Evolutionary conservation across 2,329 filamentous ascomycete genomes (phyloP).

Genomic region (Monilinia aucupariae): DNA sequence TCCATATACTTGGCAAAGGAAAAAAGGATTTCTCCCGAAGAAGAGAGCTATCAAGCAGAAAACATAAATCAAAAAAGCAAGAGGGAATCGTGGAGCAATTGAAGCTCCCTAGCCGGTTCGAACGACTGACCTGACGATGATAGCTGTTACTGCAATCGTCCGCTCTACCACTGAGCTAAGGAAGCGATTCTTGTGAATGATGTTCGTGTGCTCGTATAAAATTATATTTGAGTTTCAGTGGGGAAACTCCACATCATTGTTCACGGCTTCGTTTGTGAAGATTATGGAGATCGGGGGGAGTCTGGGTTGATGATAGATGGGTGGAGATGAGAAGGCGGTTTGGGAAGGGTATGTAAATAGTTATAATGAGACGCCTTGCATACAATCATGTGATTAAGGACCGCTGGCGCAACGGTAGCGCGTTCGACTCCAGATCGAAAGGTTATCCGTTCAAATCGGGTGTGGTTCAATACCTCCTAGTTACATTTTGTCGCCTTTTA

Average conservation of each 20-base stretch:
- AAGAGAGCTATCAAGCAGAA: no score
- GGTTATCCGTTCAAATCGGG: slow-evolving; percentile 35
- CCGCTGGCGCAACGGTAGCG: slow-evolving; percentile 26
- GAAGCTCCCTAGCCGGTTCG: slow-evolving; percentile 15
- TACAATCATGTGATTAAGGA: slow-evolving; percentile 9
- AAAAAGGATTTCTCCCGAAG: no score
- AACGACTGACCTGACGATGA: slow-evolving; percentile 15
- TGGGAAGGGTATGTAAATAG: rapidly evolving
- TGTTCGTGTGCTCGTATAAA: rapidly evolving
- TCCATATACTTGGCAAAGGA: no score
- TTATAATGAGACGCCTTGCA: rapidly evolving
- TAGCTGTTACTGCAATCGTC: slow-evolving; percentile 10
- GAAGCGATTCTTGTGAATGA: not conserved
- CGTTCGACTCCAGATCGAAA: slow-evolving; percentile 34
- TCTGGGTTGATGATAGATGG: no score
- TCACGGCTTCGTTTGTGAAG: not conserved
- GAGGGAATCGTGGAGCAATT: not conserved
- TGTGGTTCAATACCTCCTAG: slow-evolving; percentile 25
- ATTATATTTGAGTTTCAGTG: not conserved
- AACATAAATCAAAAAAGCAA: not conserved
- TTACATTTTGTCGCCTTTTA: not conserved
- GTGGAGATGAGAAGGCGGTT: not conserved
- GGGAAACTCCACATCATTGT: not conserved
- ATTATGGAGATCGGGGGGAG: not conserved
- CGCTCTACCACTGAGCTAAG: slow-evolving; percentile 16